Percentiles rank a stretch among this genome's conserved stretches.
Conservation (phyloP, 164 flowering plant species). For the Aristolochia fimbriata region DNA sequence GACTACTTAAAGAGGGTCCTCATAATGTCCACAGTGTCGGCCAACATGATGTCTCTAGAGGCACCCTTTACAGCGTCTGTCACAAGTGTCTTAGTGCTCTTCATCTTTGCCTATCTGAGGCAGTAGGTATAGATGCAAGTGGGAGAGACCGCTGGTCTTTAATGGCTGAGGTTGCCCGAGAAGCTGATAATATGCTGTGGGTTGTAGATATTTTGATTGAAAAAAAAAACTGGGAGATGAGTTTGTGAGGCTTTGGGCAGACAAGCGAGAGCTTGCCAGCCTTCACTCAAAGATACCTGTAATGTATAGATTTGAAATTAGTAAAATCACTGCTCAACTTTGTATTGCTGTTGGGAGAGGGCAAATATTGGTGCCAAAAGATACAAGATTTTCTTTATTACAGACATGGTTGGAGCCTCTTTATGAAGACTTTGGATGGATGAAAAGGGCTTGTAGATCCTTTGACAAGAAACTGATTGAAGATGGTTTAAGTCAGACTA, state of each 20-base stretch:
- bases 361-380: conserved; percentile 54
- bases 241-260: conserved; percentile 85
- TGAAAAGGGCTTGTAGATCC: conserved; percentile 55
- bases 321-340: conserved; percentile 77
- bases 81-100: conserved; percentile 69
- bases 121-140: conserved; percentile 36
- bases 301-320: conserved; percentile 72
- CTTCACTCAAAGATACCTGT: conserved; percentile 79
- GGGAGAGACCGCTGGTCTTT: conserved; percentile 44
- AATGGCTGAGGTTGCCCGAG: conserved; percentile 72
- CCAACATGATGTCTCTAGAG: conserved; percentile 48
- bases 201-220: conserved; percentile 65
- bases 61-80: conserved; percentile 58
- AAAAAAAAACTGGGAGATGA: conserved; percentile 62
- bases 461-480: conserved; percentile 73
- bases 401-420: conserved; percentile 84
- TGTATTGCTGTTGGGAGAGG: conserved; percentile 81
- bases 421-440: conserved; percentile 85
- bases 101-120: conserved; percentile 51
- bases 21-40: conserved; percentile 5
- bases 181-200: conserved; percentile 87
- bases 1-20: conserved; percentile 52
- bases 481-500: conserved; percentile 77
- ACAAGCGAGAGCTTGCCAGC: conserved; percentile 70
- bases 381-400: conserved; percentile 45